These are phyloP conservation scores for Perkinsus olseni DNA, from an alignment of 169 alveolate genomes.

Conservation along the genomic window DNA sequence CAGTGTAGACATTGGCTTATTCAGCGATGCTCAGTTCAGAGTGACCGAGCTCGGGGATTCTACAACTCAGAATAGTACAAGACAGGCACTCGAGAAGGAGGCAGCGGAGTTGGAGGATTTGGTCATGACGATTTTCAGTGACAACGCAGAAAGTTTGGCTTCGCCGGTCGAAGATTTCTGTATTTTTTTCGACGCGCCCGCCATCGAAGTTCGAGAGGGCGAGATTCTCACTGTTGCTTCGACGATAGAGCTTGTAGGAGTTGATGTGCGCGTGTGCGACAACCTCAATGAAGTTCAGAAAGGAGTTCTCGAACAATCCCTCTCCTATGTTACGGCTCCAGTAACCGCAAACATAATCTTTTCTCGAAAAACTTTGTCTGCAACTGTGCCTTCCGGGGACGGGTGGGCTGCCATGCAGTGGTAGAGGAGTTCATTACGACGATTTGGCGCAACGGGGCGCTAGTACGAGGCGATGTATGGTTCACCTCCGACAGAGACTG, in stretches of 20 bases:
- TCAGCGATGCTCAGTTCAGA: background rate
- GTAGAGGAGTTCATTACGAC: background rate
- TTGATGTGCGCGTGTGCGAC: background rate
- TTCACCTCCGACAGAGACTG: background rate
- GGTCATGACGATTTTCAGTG: background rate
- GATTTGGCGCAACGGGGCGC: background rate
- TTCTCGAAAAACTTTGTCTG: background rate
- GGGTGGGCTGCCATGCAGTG: background rate
- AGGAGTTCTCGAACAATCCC: background rate
- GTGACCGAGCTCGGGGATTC: background rate
- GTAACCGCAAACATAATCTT: background rate
- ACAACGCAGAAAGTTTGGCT: background rate
- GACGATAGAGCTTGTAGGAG: background rate
- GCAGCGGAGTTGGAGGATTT: background rate
- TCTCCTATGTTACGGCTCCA: background rate
- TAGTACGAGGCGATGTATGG: background rate
- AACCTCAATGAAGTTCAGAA: background rate
- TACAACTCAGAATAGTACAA: background rate
- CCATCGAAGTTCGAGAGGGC: background rate
- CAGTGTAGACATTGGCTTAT: background rate
- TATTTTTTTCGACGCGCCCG: background rate
- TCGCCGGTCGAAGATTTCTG: background rate
- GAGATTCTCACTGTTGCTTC: background rate
- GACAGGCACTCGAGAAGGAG: background rate
- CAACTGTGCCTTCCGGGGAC: background rate